phyloP scores from a whole-genome alignment of 2,329 filamentous ascomycete genomes.

The Aureobasidium mangrovei region DNA sequence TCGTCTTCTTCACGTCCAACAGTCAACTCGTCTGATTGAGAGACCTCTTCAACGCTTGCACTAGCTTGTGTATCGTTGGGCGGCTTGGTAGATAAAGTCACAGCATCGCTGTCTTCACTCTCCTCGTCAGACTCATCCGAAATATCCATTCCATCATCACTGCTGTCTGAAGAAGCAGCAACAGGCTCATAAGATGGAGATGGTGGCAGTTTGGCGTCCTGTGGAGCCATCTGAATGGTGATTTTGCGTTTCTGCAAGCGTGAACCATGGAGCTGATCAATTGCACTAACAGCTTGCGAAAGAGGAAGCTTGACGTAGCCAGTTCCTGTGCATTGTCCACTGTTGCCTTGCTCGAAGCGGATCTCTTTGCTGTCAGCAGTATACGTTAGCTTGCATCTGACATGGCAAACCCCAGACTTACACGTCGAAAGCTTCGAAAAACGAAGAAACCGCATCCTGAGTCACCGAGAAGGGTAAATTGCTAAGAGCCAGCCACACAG shows the following conservation, averaged over 20 bases:
- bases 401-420: background rate
- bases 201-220: background rate
- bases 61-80: background rate
- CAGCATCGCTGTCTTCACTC: constrained; percentile 18
- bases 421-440: constrained; percentile 4
- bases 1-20: background rate
- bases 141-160: constrained; percentile 13
- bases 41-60: background rate
- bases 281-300: constrained; percentile 9
- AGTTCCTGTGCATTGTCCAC: background rate
- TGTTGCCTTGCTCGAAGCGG: background rate
- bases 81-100: constrained; percentile 17
- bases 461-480: background rate
- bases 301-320: constrained; percentile 7
- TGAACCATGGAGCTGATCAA: constrained; percentile 2
- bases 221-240: constrained; percentile 1
- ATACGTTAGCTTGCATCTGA: background rate
- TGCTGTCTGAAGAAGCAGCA: background rate
- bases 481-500: constrained; percentile 3
- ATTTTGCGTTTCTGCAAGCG: background rate
- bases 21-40: background rate
- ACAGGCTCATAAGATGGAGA: background rate
- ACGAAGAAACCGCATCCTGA: background rate
- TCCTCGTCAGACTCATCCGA: constrained; percentile 16
- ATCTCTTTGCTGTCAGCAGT: background rate